Evolutionary conservation across 1,284 basidiomycete species (phyloP).

Genomic region (Ceratobasidium sp.): DNA sequence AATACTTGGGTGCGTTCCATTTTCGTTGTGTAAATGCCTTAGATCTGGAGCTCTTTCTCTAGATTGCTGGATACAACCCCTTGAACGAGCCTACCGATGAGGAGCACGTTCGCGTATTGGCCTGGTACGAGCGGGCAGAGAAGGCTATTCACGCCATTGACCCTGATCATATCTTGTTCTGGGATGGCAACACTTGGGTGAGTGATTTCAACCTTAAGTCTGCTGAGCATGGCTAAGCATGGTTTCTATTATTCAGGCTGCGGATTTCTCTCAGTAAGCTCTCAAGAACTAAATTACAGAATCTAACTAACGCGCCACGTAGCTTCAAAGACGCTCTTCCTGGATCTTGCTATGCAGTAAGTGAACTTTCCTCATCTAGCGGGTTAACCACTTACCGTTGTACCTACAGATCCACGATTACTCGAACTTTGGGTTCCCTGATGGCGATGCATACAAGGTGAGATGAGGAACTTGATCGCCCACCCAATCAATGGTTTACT

Average conservation of each 20-base stretch:
- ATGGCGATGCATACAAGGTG: conserved; percentile 51
- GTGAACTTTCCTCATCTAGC: neutral
- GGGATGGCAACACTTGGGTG: conserved; percentile 73
- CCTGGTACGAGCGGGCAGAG: conserved; percentile 74
- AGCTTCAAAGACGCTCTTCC: conserved; percentile 52
- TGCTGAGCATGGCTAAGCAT: neutral
- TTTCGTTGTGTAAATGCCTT: neutral
- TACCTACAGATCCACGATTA: conserved; percentile 76
- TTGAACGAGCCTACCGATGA: conserved; percentile 81
- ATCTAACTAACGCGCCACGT: neutral
- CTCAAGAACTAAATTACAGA: neutral
- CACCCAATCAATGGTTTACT: neutral
- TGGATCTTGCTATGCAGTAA: conserved; percentile 57
- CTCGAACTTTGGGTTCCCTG: conserved; percentile 77
- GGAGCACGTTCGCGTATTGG: conserved; percentile 65
- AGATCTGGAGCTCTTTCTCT: conserved; percentile 53
- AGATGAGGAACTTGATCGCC: neutral
- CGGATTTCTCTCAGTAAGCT: conserved; percentile 73
- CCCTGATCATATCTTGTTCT: conserved; percentile 72
- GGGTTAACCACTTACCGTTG: neutral
- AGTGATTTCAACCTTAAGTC: neutral
- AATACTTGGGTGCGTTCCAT: conserved; percentile 60
- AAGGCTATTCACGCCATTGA: conserved; percentile 77
- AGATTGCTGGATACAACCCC: conserved; percentile 58
- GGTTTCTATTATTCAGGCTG: conserved; percentile 50